phyloP scores from a whole-genome alignment of 768 basidiomycete species.

The Suillus tomentosus region DNA sequence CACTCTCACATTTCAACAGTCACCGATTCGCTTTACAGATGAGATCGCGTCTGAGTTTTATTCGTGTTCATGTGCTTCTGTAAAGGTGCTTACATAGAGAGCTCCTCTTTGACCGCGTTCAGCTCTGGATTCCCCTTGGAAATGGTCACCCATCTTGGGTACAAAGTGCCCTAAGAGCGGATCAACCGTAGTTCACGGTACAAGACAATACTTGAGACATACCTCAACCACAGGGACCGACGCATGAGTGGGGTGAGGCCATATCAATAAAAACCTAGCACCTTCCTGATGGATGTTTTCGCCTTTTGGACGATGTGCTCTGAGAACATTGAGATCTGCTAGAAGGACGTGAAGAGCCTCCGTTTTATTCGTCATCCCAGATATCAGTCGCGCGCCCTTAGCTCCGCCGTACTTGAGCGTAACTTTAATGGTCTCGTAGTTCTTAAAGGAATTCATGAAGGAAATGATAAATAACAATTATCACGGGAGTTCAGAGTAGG shows the following conservation, averaged over 20 bases:
- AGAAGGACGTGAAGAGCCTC: constrained; percentile 25
- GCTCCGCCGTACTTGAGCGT: constrained; percentile 25
- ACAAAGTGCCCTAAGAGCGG: constrained; percentile 22
- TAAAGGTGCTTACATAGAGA: constrained; percentile 30
- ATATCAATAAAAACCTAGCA: constrained; percentile 28
- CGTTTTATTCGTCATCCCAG: constrained; percentile 15
- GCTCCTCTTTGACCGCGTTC: constrained; percentile 23
- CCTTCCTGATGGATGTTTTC: constrained; percentile 27
- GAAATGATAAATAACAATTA: not conserved
- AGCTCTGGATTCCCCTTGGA: constrained; percentile 27
- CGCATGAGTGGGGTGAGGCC: constrained; percentile 20
- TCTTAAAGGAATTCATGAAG: not conserved
- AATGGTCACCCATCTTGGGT: constrained; percentile 28
- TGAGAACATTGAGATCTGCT: constrained; percentile 31
- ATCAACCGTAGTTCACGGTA: not conserved
- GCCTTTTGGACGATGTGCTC: constrained; percentile 31
- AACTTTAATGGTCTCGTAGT: constrained; percentile 26
- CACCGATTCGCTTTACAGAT: constrained; percentile 1
- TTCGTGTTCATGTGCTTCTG: not conserved
- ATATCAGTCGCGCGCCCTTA: constrained; percentile 20
- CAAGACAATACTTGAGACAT: not conserved
- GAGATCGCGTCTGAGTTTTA: not conserved
- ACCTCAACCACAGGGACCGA: constrained; percentile 2
- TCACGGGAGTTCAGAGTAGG: too few species aligned
- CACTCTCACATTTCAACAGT: not conserved